Conservation (phyloP, 1,139 yeast species). For the Debaryomyces fabryi region DNA sequence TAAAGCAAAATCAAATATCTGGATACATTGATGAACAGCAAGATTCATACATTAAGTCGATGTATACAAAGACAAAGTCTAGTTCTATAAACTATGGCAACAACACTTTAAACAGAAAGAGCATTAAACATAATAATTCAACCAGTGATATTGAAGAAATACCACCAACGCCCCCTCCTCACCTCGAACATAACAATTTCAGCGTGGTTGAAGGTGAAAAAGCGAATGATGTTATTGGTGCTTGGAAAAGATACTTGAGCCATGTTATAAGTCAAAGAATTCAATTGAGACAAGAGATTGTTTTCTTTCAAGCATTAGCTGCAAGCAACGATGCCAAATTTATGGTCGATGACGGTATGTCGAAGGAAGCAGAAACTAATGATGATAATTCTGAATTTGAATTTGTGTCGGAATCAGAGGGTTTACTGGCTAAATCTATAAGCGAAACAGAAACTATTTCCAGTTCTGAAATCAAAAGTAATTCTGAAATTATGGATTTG, state of each 20-base stretch:
- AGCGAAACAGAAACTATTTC: constrained; percentile 7
- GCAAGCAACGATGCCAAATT: constrained; percentile 19
- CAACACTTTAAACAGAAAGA: background rate
- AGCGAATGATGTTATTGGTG: background rate
- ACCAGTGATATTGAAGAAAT: constrained; percentile 21
- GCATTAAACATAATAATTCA: background rate
- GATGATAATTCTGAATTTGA: background rate
- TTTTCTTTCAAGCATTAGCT: constrained; percentile 34
- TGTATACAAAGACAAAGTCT: constrained; percentile 14
- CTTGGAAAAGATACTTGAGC: constrained; percentile 44
- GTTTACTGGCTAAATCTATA: background rate
- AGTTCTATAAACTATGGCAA: constrained; percentile 22
- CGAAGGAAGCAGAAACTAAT: background rate
- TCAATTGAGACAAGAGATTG: constrained; percentile 46
- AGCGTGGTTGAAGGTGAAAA: background rate
- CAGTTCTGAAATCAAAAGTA: constrained; percentile 14
- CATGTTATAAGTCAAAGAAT: constrained; percentile 43
- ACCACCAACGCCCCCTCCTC: constrained; percentile 32
- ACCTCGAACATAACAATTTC: constrained; percentile 15
- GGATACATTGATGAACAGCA: constrained; percentile 36
- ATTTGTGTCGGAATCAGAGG: constrained; percentile 9
- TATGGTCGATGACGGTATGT: constrained; percentile 7
- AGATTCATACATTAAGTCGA: constrained; percentile 19
- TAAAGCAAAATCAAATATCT: constrained; percentile 27
- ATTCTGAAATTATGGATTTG: constrained; percentile 19